These are phyloP conservation scores for Saccharomyces hybrid DNA, from an alignment of 1,139 yeast species.

Conservation along the genomic window DNA sequence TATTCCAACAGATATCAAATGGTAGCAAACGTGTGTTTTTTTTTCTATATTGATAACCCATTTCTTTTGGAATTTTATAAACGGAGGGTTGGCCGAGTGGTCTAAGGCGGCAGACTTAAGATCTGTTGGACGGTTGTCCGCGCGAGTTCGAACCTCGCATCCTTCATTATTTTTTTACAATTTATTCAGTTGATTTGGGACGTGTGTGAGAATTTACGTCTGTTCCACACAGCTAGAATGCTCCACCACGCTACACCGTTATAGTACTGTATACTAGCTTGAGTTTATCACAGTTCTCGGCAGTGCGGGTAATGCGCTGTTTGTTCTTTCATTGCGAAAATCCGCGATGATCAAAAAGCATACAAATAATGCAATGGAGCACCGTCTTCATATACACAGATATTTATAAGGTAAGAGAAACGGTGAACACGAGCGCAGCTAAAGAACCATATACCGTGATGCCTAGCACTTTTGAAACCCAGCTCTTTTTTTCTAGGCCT, in stretches of 20 bases:
- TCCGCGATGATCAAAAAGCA: not conserved
- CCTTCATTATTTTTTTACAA: constrained; percentile 48
- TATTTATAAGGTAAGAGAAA: not conserved
- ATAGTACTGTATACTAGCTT: not conserved
- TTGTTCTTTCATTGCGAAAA: not conserved
- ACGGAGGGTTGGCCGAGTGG: constrained; percentile 9
- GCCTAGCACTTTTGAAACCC: constrained; percentile 17
- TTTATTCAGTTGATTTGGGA: not conserved
- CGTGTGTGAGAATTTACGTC: not conserved
- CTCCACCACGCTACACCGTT: not conserved
- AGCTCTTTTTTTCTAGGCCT: constrained; percentile 49
- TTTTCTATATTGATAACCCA: too few species aligned
- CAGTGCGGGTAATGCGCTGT: not conserved
- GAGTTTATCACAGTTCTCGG: not conserved
- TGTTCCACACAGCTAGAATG: not conserved
- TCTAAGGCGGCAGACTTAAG: constrained; percentile 10
- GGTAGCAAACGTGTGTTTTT: too few species aligned
- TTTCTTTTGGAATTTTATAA: too few species aligned
- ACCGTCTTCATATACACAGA: not conserved
- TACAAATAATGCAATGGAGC: not conserved
- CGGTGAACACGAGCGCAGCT: not conserved
- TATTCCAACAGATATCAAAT: too few species aligned
- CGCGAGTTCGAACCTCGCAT: constrained; percentile 86
- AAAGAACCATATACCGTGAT: not conserved
- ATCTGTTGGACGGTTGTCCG: constrained; percentile 40